Evolutionary conservation across 176 grass and related monocot species (phyloP).

Genomic region (Metroxylon sagu): DNA sequence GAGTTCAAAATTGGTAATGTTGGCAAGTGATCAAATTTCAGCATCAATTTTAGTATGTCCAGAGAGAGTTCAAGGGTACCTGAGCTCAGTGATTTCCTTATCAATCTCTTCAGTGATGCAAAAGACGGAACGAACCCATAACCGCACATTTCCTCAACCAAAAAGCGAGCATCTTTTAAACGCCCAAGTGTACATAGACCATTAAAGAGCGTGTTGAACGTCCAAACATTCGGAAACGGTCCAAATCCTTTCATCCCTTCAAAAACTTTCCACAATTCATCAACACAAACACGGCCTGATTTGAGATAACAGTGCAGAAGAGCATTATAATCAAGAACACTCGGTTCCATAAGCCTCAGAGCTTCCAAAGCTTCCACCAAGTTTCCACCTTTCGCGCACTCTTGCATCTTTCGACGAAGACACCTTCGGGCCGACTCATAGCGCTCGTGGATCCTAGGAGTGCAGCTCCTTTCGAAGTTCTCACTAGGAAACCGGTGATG

Average conservation of each 20-base stretch:
- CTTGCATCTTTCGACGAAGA: conserved; percentile 5
- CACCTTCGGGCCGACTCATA: neutral
- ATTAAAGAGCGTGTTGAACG: conserved; percentile 1
- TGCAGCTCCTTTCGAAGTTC: neutral
- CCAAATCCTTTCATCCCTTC: conserved; percentile 5
- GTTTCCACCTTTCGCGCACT: neutral
- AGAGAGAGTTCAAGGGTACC: neutral
- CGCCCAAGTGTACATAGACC: neutral
- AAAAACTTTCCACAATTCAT: neutral
- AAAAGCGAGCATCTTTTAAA: conserved; percentile 3
- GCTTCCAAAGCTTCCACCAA: conserved; percentile 4
- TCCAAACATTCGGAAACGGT: conserved; percentile 1
- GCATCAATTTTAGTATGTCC: neutral
- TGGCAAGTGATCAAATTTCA: neutral
- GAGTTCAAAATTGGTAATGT: neutral
- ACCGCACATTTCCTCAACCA: conserved; percentile 4
- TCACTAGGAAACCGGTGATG: neutral
- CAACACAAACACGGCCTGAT: neutral
- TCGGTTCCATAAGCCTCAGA: conserved; percentile 4
- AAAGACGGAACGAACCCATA: neutral
- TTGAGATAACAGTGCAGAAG: conserved; percentile 5
- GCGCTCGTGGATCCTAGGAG: neutral
- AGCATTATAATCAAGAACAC: conserved; percentile 2
- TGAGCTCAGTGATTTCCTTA: neutral
- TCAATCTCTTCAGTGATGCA: conserved; percentile 1